Percentiles rank a stretch among this genome's conserved stretches.
These are phyloP conservation scores for Nigrospora osmanthi DNA, from an alignment of 2,329 filamentous ascomycete species.

Conservation along the genomic window DNA sequence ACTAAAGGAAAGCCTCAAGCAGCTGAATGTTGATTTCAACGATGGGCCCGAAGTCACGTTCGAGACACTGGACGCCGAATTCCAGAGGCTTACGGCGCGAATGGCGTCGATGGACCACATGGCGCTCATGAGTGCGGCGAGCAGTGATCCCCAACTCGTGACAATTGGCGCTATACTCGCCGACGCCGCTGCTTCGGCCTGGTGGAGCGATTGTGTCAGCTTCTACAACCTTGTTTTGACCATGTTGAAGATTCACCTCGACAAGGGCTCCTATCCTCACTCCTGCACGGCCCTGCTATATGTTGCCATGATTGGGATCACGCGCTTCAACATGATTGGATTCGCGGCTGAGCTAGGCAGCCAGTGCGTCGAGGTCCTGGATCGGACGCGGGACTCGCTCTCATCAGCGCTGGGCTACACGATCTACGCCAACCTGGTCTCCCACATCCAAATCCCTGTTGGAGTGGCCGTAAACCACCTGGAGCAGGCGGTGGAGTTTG, in stretches of 20 bases:
- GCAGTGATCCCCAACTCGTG: slow-evolving; percentile 45
- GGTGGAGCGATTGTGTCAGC: slow-evolving; percentile 65
- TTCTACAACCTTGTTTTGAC: slow-evolving; percentile 65
- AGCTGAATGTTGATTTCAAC: slow-evolving; percentile 60
- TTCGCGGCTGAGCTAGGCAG: slow-evolving; percentile 59
- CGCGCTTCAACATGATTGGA: slow-evolving; percentile 63
- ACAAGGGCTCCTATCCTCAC: slow-evolving; percentile 59
- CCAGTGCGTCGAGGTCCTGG: slow-evolving; percentile 56
- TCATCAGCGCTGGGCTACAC: slow-evolving; percentile 62
- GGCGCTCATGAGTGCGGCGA: slow-evolving; percentile 32
- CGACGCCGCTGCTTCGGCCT: slow-evolving; percentile 62
- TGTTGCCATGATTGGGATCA: slow-evolving; percentile 57
- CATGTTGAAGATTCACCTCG: slow-evolving; percentile 59
- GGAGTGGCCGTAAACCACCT: slow-evolving; percentile 49
- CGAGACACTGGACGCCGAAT: slow-evolving; percentile 71
- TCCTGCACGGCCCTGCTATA: slow-evolving; percentile 62
- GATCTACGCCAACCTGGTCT: slow-evolving; percentile 61
- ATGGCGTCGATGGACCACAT: slow-evolving; percentile 49
- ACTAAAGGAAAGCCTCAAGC: slow-evolving; percentile 62
- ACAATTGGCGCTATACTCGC: slow-evolving; percentile 63
- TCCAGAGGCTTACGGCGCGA: slow-evolving; percentile 52
- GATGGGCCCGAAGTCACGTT: slow-evolving; percentile 51
- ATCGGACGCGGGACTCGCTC: slow-evolving; percentile 54
- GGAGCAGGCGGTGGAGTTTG: slow-evolving; percentile 59
- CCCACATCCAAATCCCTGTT: slow-evolving; percentile 61